Conservation (phyloP, 176 grass and related monocot genomes). For the Bolboschoenus planiculmis region DNA sequence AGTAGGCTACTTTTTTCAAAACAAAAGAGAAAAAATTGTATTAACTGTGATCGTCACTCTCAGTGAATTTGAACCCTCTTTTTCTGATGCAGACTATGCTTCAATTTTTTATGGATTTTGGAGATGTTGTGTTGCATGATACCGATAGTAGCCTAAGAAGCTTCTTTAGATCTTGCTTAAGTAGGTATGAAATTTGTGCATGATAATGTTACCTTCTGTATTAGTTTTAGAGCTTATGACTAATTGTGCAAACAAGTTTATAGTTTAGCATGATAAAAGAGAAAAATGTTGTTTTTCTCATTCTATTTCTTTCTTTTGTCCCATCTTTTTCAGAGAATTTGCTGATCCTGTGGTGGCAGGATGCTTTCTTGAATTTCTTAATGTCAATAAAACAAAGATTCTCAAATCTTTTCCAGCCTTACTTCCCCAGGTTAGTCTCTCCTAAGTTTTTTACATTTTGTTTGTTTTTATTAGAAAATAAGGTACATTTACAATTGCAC, state of each 20-base stretch:
- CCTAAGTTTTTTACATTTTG: not conserved
- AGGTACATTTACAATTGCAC: not conserved
- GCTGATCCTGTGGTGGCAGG: slow-evolving; percentile 74
- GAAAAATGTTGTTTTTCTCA: not conserved
- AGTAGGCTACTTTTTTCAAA: not conserved
- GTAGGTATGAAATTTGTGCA: slow-evolving; percentile 53
- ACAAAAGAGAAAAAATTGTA: not conserved
- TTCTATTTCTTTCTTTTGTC: not conserved
- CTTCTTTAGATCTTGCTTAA: slow-evolving; percentile 91
- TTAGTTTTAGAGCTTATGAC: not conserved
- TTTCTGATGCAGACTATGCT: slow-evolving; percentile 60
- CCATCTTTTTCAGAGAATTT: slow-evolving; percentile 56
- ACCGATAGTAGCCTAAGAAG: slow-evolving; percentile 77
- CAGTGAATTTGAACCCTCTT: slow-evolving; percentile 12
- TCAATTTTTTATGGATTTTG: slow-evolving; percentile 98
- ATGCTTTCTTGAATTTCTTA: slow-evolving; percentile 63
- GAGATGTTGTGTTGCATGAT: slow-evolving; percentile 88
- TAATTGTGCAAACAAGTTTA: not conserved
- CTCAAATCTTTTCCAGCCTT: slow-evolving; percentile 51
- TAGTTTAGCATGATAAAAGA: not conserved
- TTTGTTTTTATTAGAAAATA: not conserved
- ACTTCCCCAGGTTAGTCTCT: slow-evolving; percentile 60
- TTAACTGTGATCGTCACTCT: not conserved
- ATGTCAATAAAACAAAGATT: slow-evolving; percentile 67
- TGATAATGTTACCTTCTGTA: not conserved